phyloP scores from a whole-genome alignment of 192 early-diverging fungal species.

The Gorgonomyces haynaldii region DNA sequence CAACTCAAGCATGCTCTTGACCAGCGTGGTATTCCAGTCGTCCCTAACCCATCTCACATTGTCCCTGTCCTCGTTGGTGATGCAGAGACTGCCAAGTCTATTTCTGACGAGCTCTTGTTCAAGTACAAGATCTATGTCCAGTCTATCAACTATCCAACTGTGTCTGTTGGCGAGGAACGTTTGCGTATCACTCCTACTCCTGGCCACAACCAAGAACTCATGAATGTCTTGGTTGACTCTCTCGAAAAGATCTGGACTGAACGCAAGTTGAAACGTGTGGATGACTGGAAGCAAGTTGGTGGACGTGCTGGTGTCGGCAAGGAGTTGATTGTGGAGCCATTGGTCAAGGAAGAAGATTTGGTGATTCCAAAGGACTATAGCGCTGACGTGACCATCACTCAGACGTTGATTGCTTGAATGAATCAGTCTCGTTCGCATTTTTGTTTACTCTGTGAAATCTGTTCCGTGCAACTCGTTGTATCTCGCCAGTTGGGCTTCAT shows the following conservation, averaged over 20 bases:
- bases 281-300: conserved; percentile 76
- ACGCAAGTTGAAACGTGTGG: conserved; percentile 69
- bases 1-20: conserved; percentile 72
- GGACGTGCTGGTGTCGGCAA: conserved; percentile 80
- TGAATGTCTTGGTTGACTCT: conserved; percentile 69
- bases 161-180: conserved; percentile 86
- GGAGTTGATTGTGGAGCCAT: conserved; percentile 9
- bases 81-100: conserved; percentile 83
- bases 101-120: conserved; percentile 82
- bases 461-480: too few relatives aligned
- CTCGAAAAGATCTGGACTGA: conserved; percentile 80
- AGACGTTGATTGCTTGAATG: too few relatives aligned
- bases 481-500: too few relatives aligned
- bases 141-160: conserved; percentile 98
- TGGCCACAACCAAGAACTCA: conserved; percentile 74
- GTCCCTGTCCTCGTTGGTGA: conserved; percentile 97
- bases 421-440: too few relatives aligned
- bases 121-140: conserved; percentile 95
- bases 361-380: not conserved
- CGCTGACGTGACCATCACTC: not conserved
- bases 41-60: conserved; percentile 98
- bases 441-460: too few relatives aligned
- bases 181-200: conserved; percentile 97
- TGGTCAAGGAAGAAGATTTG: conserved; percentile 4
- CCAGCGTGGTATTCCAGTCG: conserved; percentile 80